Evolutionary conservation across 23 red algal genomes (phyloP).

Genomic region (Gracilariopsis chorda): DNA sequence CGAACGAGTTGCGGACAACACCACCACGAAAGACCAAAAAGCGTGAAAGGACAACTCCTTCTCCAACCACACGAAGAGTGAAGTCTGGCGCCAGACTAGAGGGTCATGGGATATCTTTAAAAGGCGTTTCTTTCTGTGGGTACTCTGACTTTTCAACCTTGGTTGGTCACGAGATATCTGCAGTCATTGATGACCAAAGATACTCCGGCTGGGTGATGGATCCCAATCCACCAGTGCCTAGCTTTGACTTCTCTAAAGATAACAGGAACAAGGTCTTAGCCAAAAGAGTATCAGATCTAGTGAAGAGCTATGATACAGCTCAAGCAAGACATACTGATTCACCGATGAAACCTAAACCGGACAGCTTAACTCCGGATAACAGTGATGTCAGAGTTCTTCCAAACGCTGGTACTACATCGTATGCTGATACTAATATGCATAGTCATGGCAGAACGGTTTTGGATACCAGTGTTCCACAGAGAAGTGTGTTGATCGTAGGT

Average conservation of each 20-base stretch:
- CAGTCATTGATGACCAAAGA: constrained; percentile 22
- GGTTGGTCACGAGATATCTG: constrained; percentile 37
- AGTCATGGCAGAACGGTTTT: too few relatives aligned
- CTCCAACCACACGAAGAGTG: background rate
- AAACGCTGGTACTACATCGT: too few relatives aligned
- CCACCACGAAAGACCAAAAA: background rate
- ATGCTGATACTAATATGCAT: too few relatives aligned
- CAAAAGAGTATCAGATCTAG: too few relatives aligned
- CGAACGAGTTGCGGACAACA: background rate
- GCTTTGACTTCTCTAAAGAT: background rate
- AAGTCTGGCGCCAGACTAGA: background rate
- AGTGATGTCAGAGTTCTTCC: too few relatives aligned
- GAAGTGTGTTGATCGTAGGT: constrained; percentile 88
- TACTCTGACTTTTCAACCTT: constrained; percentile 30
- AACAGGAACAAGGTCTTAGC: too few relatives aligned
- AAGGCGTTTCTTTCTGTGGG: background rate
- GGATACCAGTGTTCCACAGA: background rate
- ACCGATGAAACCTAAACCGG: too few relatives aligned
- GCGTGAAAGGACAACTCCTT: background rate
- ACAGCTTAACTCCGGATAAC: too few relatives aligned
- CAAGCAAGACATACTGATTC: too few relatives aligned
- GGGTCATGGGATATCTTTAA: background rate
- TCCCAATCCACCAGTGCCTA: background rate
- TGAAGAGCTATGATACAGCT: too few relatives aligned
- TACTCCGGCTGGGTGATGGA: constrained; percentile 43